Conservation (phyloP, 2,329 filamentous ascomycete genomes). For the Tolypocladium tundrense region DNA sequence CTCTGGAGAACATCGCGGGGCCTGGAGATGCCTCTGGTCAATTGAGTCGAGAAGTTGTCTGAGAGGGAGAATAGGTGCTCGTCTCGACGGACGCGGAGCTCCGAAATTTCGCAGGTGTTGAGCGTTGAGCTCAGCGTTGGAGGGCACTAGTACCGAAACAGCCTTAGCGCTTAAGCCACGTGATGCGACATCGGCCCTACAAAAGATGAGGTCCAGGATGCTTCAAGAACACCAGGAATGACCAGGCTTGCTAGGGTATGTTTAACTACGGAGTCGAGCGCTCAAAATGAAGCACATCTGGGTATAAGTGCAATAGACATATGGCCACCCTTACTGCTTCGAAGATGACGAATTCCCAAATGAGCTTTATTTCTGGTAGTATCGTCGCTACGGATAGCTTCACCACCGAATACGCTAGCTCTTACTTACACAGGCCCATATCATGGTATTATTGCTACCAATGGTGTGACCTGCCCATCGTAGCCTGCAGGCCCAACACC, state of each 20-base stretch:
- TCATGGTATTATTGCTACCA: constrained; percentile 9
- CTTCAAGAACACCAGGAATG: too few species aligned
- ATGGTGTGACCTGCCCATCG: constrained; percentile 5
- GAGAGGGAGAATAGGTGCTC: constrained; percentile 17
- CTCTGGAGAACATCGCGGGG: constrained; percentile 58
- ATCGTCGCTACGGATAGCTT: neutral
- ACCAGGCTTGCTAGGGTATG: neutral
- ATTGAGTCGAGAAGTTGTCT: constrained; percentile 16
- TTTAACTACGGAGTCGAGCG: neutral
- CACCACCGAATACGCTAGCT: neutral
- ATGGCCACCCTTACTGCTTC: too few species aligned
- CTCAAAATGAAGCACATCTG: neutral
- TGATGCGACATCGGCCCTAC: constrained; percentile 8
- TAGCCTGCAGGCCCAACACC: constrained; percentile 8
- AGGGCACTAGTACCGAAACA: constrained; percentile 17
- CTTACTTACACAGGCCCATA: constrained; percentile 1
- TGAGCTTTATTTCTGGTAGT: neutral
- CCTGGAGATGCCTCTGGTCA: constrained; percentile 21
- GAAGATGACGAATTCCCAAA: too few species aligned
- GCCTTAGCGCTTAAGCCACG: constrained; percentile 14
- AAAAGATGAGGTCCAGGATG: neutral
- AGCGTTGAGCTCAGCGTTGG: constrained; percentile 31
- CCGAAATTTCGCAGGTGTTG: constrained; percentile 34
- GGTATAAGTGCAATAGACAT: neutral
- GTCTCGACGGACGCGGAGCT: constrained; percentile 22